These are phyloP conservation scores for Plasmodium sp. DNA, from an alignment of 169 alveolate species.

Conservation along the genomic window DNA sequence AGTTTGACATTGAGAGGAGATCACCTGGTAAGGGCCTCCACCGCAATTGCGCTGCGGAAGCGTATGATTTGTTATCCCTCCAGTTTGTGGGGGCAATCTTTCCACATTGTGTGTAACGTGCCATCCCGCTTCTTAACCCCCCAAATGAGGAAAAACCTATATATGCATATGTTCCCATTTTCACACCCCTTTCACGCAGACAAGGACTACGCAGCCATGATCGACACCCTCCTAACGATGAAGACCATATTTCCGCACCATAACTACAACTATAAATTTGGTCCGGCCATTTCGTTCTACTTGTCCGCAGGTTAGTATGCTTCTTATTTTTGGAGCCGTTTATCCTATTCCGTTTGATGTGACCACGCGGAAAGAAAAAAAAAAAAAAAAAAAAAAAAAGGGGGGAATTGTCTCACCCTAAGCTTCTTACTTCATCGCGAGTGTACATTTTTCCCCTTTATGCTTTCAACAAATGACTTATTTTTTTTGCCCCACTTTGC, in stretches of 20 bases:
- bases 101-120: background rate
- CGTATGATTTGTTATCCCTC: background rate
- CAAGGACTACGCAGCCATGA: slow-evolving; percentile 17
- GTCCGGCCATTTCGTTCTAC: slow-evolving; percentile 45
- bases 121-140: background rate
- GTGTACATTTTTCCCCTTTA: background rate
- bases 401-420: background rate
- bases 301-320: slow-evolving; percentile 27
- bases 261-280: slow-evolving; percentile 45
- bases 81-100: background rate
- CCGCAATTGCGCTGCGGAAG: background rate
- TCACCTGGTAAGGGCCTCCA: background rate
- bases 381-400: background rate
- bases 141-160: background rate
- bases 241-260: slow-evolving; percentile 62
- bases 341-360: background rate
- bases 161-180: background rate
- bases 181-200: background rate
- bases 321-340: background rate
- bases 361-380: background rate
- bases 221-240: slow-evolving; percentile 25
- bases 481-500: background rate
- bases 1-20: slow-evolving; percentile 53
- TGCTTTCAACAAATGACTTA: background rate
- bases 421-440: background rate